These are phyloP conservation scores for Capsella rubella DNA, from an alignment of 441 rosid species.

Conservation along the genomic window DNA sequence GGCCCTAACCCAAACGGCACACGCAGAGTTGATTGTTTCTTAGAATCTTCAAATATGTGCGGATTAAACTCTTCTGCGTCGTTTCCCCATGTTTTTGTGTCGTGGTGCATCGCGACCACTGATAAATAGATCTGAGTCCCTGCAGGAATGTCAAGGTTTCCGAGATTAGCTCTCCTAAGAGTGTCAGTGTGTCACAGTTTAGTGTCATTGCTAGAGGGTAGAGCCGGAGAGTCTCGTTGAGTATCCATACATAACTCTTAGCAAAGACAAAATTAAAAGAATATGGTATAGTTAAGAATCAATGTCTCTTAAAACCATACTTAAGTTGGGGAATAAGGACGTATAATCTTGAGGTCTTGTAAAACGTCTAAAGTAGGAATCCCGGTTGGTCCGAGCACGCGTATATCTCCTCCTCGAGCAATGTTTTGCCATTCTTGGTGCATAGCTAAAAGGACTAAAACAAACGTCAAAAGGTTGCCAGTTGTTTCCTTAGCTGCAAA, in stretches of 20 bases:
- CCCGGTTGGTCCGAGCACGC: conserved; percentile 47
- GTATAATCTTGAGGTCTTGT: conserved; percentile 69
- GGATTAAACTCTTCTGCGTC: conserved; percentile 82
- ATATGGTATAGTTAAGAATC: background rate
- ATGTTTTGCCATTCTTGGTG: conserved; percentile 86
- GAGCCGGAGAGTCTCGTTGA: conserved; percentile 75
- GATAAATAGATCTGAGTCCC: conserved; percentile 64
- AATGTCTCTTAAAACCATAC: background rate
- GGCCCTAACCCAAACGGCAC: conserved; percentile 82
- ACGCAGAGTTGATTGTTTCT: conserved; percentile 59
- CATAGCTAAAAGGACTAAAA: conserved; percentile 63
- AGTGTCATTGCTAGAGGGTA: conserved; percentile 67
- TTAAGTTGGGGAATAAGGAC: conserved; percentile 28
- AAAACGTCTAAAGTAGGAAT: conserved; percentile 53
- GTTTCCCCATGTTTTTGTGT: conserved; percentile 70
- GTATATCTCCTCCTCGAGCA: conserved; percentile 70
- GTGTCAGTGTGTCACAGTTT: conserved; percentile 56
- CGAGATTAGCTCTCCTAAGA: conserved; percentile 52
- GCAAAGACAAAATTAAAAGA: background rate
- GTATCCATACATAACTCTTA: conserved; percentile 63
- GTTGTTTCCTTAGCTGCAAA: conserved; percentile 86
- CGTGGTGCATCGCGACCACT: conserved; percentile 58
- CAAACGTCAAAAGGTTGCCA: conserved; percentile 73
- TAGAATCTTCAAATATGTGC: conserved; percentile 56
- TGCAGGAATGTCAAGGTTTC: conserved; percentile 64